Base-by-base conservation (phyloP, 2,329 filamentous ascomycete species). In the Tolypocladium album region DNA sequence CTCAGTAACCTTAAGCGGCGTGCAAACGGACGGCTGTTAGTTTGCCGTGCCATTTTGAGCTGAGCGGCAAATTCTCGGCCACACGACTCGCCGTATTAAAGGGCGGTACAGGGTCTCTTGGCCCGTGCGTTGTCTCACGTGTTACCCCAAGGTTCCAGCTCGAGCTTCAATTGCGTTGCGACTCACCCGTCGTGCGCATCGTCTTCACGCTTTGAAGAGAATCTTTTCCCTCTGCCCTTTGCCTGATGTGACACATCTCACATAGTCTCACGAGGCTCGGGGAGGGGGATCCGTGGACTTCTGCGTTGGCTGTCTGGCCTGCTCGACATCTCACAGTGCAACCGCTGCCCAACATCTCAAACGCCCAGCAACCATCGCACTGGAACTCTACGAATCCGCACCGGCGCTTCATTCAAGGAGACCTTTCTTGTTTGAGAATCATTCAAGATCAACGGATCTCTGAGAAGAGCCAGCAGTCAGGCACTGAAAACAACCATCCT, bases 81-180 rank as follows among this genome's bases (percentile, higher is more conserved):
- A 24, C 34, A 42, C 22, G 36, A 31, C 45, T 24, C 27, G 24
- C 22, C 22, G 36, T 17, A 50, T 22, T 58, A 4, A 24, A 13
- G 13, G n/a, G 43, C 15, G 22, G 39, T 42, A 24, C 17, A 22
- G n/a, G 4, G 27, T n/a, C 17, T 15, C 31, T 24, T 67, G 65
- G 66, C 60, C 64, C 62, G 66, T 67, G 66, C 66, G 58, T 58
- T 56, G 56, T 58, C 64, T 67, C 66, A 67, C 64, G 66, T 67
- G 66, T 60, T 62, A 58, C 58, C 39, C 42, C 55, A 52, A 53
- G 52, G 53, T 59, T 60, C 61, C 61, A 60, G 55, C 60, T 61
- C 56, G 50, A 61, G 58, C 61, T 61, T 57, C 59, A 60, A 22
- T 38, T 55, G 50, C 31, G 58, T 53, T 55, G 38, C 60, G 47